Evolutionary conservation across 2,329 filamentous ascomycete species (phyloP).

Genomic region (Ceratocystis huliohia): DNA sequence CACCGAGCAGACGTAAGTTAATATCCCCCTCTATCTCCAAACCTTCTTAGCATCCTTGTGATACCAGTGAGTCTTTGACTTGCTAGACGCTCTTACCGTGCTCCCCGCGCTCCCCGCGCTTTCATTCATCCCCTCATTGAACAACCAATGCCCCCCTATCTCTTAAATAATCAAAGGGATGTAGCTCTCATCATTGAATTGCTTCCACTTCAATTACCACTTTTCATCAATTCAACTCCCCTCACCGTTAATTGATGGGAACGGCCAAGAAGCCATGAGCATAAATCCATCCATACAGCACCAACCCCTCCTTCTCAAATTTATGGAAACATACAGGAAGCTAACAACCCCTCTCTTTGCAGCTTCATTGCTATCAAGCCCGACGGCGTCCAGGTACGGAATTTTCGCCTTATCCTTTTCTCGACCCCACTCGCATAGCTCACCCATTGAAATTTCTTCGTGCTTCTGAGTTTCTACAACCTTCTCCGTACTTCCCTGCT

Average conservation of each 20-base stretch:
- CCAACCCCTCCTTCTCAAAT: constrained; percentile 23
- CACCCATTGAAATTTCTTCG: not conserved
- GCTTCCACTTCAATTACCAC: not conserved
- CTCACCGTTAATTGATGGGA: not conserved
- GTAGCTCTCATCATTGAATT: no score
- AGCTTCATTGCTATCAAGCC: constrained; percentile 99
- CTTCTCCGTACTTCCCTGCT: constrained; percentile 15
- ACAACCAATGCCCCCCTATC: not conserved
- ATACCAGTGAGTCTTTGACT: constrained; percentile 13
- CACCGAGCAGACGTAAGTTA: constrained; percentile 58
- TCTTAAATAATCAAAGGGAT: no score
- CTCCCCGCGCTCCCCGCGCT: not conserved
- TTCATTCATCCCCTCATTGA: not conserved
- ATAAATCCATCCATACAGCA: constrained; percentile 23
- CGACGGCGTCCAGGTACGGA: constrained; percentile 88
- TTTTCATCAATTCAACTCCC: not conserved
- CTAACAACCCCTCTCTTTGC: constrained; percentile 20
- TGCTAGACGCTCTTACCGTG: not conserved
- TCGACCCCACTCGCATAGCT: not conserved
- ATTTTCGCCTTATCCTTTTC: not conserved
- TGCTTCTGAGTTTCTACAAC: constrained; percentile 14
- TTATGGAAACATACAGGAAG: not conserved
- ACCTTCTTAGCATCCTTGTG: constrained; percentile 17
- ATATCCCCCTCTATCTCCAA: not conserved
- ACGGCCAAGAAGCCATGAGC: constrained; percentile 8